Conservation (phyloP, 1,284 basidiomycete species). For the Vanrija humicola region DNA sequence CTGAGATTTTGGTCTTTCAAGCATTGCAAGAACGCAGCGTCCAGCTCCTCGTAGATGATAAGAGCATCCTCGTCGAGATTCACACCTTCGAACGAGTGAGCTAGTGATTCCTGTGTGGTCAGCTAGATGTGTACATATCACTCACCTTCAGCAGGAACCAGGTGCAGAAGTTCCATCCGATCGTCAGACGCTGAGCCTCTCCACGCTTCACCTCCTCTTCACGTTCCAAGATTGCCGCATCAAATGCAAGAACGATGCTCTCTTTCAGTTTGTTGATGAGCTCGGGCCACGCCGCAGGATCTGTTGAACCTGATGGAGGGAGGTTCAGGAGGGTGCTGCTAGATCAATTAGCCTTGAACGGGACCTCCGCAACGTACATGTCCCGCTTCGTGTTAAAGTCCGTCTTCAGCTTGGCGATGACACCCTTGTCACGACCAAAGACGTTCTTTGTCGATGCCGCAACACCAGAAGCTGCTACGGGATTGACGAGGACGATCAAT, state of each 20-base stretch:
- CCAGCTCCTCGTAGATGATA: slow-evolving; percentile 85
- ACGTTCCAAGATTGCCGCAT: slow-evolving; percentile 67
- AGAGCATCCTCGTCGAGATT: slow-evolving; percentile 85
- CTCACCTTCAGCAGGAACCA: slow-evolving; percentile 89
- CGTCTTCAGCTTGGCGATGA: slow-evolving; percentile 83
- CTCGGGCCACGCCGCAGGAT: slow-evolving; percentile 83
- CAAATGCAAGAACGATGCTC: slow-evolving; percentile 74
- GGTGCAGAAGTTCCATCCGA: slow-evolving; percentile 95
- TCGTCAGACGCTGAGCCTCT: slow-evolving; percentile 78
- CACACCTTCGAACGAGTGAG: slow-evolving; percentile 86
- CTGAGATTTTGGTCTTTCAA: slow-evolving; percentile 72
- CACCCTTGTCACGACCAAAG: slow-evolving; percentile 49
- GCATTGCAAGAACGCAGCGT: slow-evolving; percentile 73
- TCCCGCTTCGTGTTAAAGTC: slow-evolving; percentile 92
- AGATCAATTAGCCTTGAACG: not conserved
- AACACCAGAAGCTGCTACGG: slow-evolving; percentile 21
- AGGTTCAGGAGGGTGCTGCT: slow-evolving; percentile 71
- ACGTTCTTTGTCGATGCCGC: slow-evolving; percentile 57
- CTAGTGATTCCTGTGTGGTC: slow-evolving; percentile 75
- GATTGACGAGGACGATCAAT: slow-evolving; percentile 77
- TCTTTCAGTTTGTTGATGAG: slow-evolving; percentile 86
- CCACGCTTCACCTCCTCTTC: slow-evolving; percentile 85
- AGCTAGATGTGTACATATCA: not conserved
- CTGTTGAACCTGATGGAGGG: slow-evolving; percentile 43
- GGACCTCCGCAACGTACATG: slow-evolving; percentile 55